Evolutionary conservation across 192 early-diverging fungal species (phyloP).

Genomic region (Coemansia asiatica): DNA sequence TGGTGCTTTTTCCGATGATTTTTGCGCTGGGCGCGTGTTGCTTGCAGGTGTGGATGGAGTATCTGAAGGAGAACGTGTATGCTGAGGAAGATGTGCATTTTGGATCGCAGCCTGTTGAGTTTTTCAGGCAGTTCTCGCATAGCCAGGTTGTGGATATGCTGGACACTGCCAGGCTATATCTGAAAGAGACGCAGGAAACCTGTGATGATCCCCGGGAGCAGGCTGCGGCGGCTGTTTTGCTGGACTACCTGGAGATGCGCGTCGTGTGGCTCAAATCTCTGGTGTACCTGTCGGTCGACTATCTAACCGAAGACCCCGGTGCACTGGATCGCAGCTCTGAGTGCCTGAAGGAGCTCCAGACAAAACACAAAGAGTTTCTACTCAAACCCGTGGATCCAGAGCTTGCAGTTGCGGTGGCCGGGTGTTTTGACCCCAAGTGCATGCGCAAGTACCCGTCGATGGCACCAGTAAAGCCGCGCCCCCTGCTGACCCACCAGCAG

Average conservation of each 20-base stretch:
- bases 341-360: slow-evolving; percentile 10
- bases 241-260: slow-evolving; percentile 21
- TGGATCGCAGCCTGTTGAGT: slow-evolving; percentile 9
- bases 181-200: not conserved
- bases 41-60: slow-evolving; percentile 36
- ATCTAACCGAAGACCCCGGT: slow-evolving; percentile 16
- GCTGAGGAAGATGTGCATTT: slow-evolving; percentile 45
- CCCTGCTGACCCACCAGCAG: slow-evolving; percentile 11
- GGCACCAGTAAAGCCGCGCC: slow-evolving; percentile 37
- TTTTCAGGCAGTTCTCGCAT: slow-evolving; percentile 27
- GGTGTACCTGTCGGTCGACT: slow-evolving; percentile 12
- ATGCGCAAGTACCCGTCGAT: slow-evolving; percentile 46
- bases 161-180: slow-evolving; percentile 6
- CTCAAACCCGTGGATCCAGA: not conserved
- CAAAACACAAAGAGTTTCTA: not conserved
- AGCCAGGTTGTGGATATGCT: slow-evolving; percentile 13
- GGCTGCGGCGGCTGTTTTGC: slow-evolving; percentile 12
- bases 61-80: slow-evolving; percentile 33
- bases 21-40: slow-evolving; percentile 33
- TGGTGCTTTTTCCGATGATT: slow-evolving; percentile 39
- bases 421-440: slow-evolving; percentile 41
- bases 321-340: slow-evolving; percentile 6
- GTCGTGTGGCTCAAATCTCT: slow-evolving; percentile 26
- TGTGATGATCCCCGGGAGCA: not conserved
- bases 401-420: slow-evolving; percentile 12